Percentiles rank a stretch among this genome's conserved stretches.
phyloP scores from a whole-genome alignment of 306 rosid species.

The Herpetospermum pedunculosum region DNA sequence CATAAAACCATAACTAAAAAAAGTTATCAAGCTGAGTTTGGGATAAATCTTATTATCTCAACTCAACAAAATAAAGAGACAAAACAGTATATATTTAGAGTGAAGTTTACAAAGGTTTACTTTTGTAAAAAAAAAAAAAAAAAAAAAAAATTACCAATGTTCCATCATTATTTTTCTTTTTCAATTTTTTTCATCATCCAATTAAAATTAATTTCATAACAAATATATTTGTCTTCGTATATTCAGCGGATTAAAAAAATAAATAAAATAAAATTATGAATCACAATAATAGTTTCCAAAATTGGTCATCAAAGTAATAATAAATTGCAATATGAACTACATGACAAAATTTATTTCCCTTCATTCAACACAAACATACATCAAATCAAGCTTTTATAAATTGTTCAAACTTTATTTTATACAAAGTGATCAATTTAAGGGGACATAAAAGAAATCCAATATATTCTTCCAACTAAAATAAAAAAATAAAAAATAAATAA shows the following conservation, averaged over 20 bases:
- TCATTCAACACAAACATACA: not conserved
- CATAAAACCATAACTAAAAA: too few relatives aligned
- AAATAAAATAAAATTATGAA: too few relatives aligned
- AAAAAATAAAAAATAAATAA: not conserved
- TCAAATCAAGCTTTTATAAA: not conserved
- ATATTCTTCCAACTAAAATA: not conserved
- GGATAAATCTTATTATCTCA: too few relatives aligned
- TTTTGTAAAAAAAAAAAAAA: too few relatives aligned
- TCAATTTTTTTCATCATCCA: too few relatives aligned
- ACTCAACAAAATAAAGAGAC: too few relatives aligned
- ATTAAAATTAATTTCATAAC: not conserved
- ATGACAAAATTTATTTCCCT: not conserved
- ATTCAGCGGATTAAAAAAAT: not conserved
- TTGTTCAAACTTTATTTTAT: not conserved
- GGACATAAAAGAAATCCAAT: not conserved
- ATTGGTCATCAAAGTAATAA: not conserved
- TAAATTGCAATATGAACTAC: not conserved
- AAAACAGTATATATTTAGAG: too few relatives aligned
- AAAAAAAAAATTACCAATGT: not conserved
- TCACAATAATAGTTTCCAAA: not conserved
- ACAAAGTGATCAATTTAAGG: not conserved
- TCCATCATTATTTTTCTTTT: not conserved
- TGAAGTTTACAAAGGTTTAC: not conserved
- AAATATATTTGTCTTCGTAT: not conserved
- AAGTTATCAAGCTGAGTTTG: too few relatives aligned